Base-by-base conservation (phyloP, 2,329 filamentous ascomycete species). In the Ceratocystis harringtonii region DNA sequence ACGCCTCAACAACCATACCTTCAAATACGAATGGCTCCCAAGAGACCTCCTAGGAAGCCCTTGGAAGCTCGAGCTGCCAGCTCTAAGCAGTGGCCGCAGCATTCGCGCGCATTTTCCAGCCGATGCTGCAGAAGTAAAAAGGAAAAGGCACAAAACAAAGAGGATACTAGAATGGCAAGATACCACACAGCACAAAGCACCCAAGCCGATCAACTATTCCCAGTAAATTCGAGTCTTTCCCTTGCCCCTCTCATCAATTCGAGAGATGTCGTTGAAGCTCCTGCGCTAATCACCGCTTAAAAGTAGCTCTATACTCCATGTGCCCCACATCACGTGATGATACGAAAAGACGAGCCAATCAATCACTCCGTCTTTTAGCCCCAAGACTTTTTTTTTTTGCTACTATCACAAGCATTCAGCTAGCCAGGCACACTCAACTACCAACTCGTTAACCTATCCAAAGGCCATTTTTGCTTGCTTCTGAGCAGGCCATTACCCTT, bases 261-360 rank as follows among this genome's bases (percentile, higher is more conserved):
- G 52, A 50, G 43, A 45, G 45, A 12, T 52, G 61, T 48, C 36
- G 28, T 48, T 32, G 44, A 32, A 63, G 41, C 32, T 63, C 61
- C 25, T 32, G 61, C 41, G 61, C 30, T 58, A 58, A 30, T 2
- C 28, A n/a, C 43, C 36, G 43, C 61, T 62, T 62, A 62, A 44
- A 30, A 45, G 36, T 48, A 28, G 61, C 17, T n/a, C 48, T 32
- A 28, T 36, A 25, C 52, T 28, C 63, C 55, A 8, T 36, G 22
- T 64, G 45, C 60, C 50, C 60, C 58, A 55, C 45, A 65, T 65
- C 64, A 58, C 62, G 62, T 67, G 65, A n/a, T 22, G 65, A 62
- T 64, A 64, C 62, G 65, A 67, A 64, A 62, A 10, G 12, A 17
- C 2, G 19, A 5, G 10, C 22, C 30, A 28, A 28, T n/a, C 55